Percentiles rank a stretch among this genome's conserved stretches.
Conservation (phyloP, 2,329 filamentous ascomycete species). For the Diaporthe helianthi region DNA sequence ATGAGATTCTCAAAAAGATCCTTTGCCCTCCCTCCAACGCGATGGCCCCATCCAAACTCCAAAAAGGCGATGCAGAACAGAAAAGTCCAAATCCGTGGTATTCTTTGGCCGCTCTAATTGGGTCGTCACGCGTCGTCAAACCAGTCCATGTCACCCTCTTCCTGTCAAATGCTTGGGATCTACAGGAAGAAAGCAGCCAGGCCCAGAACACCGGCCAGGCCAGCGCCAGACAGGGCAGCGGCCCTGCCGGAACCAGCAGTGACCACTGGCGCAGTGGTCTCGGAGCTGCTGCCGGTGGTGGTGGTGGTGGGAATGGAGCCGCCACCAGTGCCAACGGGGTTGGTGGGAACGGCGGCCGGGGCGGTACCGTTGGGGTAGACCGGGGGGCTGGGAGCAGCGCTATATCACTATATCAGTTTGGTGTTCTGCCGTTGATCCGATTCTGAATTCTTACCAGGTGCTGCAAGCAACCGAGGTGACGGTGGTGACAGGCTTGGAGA, state of each 20-base stretch:
- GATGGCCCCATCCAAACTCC: constrained; percentile 42
- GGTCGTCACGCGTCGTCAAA: constrained; percentile 41
- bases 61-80: constrained; percentile 29
- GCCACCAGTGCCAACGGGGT: constrained; percentile 42
- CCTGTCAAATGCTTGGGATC: constrained; percentile 46
- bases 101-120: constrained; percentile 19
- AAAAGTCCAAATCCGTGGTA: constrained; percentile 9
- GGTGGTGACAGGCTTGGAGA: constrained; percentile 64
- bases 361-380: constrained; percentile 50
- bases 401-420: neutral
- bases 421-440: neutral
- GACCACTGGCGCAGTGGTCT: constrained; percentile 53
- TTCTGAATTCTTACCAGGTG: constrained; percentile 53
- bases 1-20: constrained; percentile 35
- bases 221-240: constrained; percentile 63
- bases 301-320: constrained; percentile 20
- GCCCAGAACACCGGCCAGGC: constrained; percentile 66
- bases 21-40: constrained; percentile 24
- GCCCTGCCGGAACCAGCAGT: constrained; percentile 64
- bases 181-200: constrained; percentile 66
- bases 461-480: constrained; percentile 60
- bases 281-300: constrained; percentile 40
- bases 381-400: constrained; percentile 29
- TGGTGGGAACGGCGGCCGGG: constrained; percentile 43
- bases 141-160: neutral